Evolutionary conservation across 73 alveolate species (phyloP).

Genomic region (Paraurostyla sp.): DNA sequence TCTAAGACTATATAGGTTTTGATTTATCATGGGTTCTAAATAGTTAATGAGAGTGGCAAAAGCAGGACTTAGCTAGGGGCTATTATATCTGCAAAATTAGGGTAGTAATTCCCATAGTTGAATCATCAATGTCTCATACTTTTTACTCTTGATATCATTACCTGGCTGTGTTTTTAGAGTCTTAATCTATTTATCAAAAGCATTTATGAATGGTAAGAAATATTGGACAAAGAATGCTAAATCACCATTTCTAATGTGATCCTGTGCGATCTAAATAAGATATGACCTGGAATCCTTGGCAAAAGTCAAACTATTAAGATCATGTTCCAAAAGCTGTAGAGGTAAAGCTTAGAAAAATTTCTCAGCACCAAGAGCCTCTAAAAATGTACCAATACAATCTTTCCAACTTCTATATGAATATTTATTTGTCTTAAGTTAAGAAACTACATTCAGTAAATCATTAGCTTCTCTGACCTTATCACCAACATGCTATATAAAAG

Average conservation of each 20-base stretch:
- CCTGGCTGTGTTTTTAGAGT: neutral
- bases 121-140: slow-evolving; percentile 49
- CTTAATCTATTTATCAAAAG: slow-evolving; percentile 25
- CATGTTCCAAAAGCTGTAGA: slow-evolving; percentile 21
- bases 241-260: slow-evolving; percentile 27
- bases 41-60: slow-evolving; percentile 53
- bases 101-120: slow-evolving; percentile 73
- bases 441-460: slow-evolving; percentile 50
- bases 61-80: slow-evolving; percentile 34
- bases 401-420: slow-evolving; percentile 46
- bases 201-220: slow-evolving; percentile 55
- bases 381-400: slow-evolving; percentile 63
- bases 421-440: slow-evolving; percentile 34
- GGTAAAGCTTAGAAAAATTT: slow-evolving; percentile 67
- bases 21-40: slow-evolving; percentile 60
- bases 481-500: slow-evolving; percentile 51
- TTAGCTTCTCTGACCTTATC: neutral
- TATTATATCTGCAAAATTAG: slow-evolving; percentile 43
- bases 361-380: slow-evolving; percentile 53
- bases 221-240: slow-evolving; percentile 55
- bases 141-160: slow-evolving; percentile 48
- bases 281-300: slow-evolving; percentile 66
- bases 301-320: slow-evolving; percentile 53
- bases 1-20: slow-evolving; percentile 32
- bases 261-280: slow-evolving; percentile 35